A percentile compares a stretch with the other conserved stretches of the same genome.
phyloP scores from a whole-genome alignment of 768 basidiomycete genomes.

The Lyophyllum shimeji region DNA sequence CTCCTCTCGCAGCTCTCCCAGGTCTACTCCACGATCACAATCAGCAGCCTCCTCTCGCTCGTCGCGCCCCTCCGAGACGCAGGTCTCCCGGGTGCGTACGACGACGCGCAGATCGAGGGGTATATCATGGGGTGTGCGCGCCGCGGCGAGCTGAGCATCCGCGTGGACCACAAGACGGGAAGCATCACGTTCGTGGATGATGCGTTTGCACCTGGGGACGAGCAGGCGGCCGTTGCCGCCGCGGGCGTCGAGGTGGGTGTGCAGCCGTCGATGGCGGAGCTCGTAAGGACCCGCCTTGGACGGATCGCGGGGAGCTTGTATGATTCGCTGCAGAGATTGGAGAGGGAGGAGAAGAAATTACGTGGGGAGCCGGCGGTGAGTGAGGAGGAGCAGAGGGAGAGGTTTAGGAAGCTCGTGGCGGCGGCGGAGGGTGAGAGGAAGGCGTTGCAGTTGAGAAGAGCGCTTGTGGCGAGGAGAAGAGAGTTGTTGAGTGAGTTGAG shows the following conservation, averaged over 20 bases:
- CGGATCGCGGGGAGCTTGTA: constrained; percentile 74
- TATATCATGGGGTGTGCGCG: constrained; percentile 93
- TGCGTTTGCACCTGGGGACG: constrained; percentile 47
- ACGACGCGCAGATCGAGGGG: constrained; percentile 80
- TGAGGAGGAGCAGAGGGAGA: constrained; percentile 58
- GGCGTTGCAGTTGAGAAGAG: constrained; percentile 72
- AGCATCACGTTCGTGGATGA: constrained; percentile 85
- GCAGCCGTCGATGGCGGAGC: constrained; percentile 70
- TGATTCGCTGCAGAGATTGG: constrained; percentile 60
- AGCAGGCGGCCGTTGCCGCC: constrained; percentile 11
- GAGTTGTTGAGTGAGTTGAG: constrained; percentile 84
- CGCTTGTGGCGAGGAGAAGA: constrained; percentile 80
- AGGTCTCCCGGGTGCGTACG: constrained; percentile 53
- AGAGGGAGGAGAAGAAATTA: constrained; percentile 41
- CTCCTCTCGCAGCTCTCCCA: constrained; percentile 89
- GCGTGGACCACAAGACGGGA: constrained; percentile 85
- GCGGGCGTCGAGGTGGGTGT: constrained; percentile 39
- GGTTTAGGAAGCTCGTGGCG: constrained; percentile 57
- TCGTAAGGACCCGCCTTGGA: constrained; percentile 77
- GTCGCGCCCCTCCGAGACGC: constrained; percentile 70
- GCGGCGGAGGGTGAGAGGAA: constrained; percentile 76
- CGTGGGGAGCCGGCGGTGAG: constrained; percentile 29
- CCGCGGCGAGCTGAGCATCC: constrained; percentile 81
- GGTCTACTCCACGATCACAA: constrained; percentile 86
- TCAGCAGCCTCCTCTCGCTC: constrained; percentile 74